These are phyloP conservation scores for Coemansia sp. DNA, from an alignment of 192 early-diverging fungal species.

Conservation along the genomic window DNA sequence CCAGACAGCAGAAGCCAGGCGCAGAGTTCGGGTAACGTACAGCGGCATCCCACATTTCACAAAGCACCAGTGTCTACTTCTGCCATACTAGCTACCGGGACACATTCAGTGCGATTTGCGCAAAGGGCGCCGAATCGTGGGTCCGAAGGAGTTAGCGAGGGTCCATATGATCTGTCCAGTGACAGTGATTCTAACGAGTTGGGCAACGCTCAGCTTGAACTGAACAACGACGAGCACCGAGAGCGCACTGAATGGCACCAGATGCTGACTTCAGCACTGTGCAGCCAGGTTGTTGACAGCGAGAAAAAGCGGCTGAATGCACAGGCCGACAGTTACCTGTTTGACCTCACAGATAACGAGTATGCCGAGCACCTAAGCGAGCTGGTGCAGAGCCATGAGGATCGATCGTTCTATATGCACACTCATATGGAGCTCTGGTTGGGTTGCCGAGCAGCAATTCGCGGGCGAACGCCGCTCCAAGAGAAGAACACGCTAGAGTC, in stretches of 20 bases:
- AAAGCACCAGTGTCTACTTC: background rate
- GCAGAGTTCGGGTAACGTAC: background rate
- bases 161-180: background rate
- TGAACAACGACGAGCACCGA: slow-evolving; percentile 50
- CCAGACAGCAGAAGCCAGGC: background rate
- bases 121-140: background rate
- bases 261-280: slow-evolving; percentile 78
- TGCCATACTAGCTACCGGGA: background rate
- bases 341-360: slow-evolving; percentile 31
- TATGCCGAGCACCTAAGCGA: slow-evolving; percentile 30
- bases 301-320: slow-evolving; percentile 71
- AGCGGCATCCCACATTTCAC: slow-evolving; percentile 7
- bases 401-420: slow-evolving; percentile 51
- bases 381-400: slow-evolving; percentile 28
- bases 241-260: slow-evolving; percentile 85
- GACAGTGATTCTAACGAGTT: background rate
- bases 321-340: slow-evolving; percentile 23
- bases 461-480: slow-evolving; percentile 60
- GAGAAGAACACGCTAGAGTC: slow-evolving; percentile 71
- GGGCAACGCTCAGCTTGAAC: slow-evolving; percentile 8
- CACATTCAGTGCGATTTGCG: background rate
- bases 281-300: slow-evolving; percentile 79
- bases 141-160: background rate
- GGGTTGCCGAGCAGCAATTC: slow-evolving; percentile 65
- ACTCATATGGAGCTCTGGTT: slow-evolving; percentile 71